Base-by-base conservation (phyloP, 2,329 filamentous ascomycete genomes). In the Aspergillus proliferans region DNA sequence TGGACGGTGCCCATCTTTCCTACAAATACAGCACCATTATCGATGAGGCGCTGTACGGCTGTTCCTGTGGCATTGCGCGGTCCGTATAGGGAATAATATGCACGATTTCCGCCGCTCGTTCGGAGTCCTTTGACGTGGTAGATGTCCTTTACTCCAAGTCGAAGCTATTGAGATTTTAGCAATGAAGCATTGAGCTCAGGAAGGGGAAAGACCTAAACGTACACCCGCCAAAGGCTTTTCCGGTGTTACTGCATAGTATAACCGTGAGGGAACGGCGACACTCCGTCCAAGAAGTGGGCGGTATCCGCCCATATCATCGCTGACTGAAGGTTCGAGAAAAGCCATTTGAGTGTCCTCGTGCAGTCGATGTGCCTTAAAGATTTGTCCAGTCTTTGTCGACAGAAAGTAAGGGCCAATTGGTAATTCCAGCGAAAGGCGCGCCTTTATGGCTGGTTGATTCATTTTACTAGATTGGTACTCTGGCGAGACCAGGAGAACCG, bases 141-240 rank as follows among this genome's bases (percentile, higher is more conserved):
- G 43, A 84, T 80, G 54, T 86, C 83, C 61, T 86, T 86, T 47
- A 85, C 72, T 0, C 76, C 82, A 0, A 85, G 62, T 12, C 26
- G 26, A 28, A 28, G 26, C 26, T 28, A 28, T 28, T 10, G 9
- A 12, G 9, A 1, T 10, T 28, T 28, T 4, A 12, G 9, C 3
- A 12, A 10, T 28, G 9, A 28, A 28, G 9, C 1, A 26, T 26
- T 28, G 4, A 28, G 8, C 9, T 10, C 10, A 28, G 26, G 10
- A 10, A 7, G 3, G 10, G 9, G 9, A 4, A 24, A n/a, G n/a
- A 6, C 1, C 22, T 9, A 26, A 4, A 15, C 83, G 74, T 3
- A 59, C 38, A 15, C 83, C 82, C 4, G 80, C 77, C 0, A 86
- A 69, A 1, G 81, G 82, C 57, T 80, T 76, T n/a, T 73, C 69